Base-by-base conservation (phyloP, 805 yeast genomes). In the Pichia insulana region DNA sequence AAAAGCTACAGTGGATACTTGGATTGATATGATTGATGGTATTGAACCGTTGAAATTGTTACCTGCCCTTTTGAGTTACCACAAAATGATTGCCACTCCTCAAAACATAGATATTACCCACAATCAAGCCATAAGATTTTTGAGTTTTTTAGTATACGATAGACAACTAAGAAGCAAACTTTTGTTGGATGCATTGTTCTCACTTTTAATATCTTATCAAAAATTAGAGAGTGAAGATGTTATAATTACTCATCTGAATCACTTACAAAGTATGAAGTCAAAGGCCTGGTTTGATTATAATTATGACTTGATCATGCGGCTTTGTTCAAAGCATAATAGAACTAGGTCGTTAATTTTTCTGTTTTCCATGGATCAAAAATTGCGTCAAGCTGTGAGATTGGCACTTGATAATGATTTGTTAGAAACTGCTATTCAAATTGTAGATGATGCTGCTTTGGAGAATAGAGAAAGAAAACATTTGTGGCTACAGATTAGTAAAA, bases 321-420 rank as follows among this genome's bases (percentile, higher is more conserved):
- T 88, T 26, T 83, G 95, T 51, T 68, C 83, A 39, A 73, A 71
- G 43, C 71, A 73, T 54, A 59, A 73, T 10, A 77, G 75, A 45
- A 66, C 70, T 39, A 75, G 75, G 46, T 73, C 89, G 1, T 88
- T 95, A 1, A 77, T 87, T 9, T 71, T 74, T 44, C 71, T 92
- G n/a, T 78, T 83, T 51, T 74, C 92, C 1, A 67, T 74, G 39
- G 62, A 86, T 60, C 75, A 71, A 4, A 68, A 83, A 36, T 84
- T 71, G 55, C 95, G 87, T 46, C 88, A 84, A 41, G 97, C 97
- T 0, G 76, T 89, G 30, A 69, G 70, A 38, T 58, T 92, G 42
- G 90, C 96, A 0, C 64, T 92, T 36, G 70, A 74, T 4, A 63
- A 76, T 46, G 74, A 74, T 28, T 63, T 81, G 51, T 61, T 77